A percentile compares a stretch with the other conserved stretches of the same genome.
Evolutionary conservation across 768 basidiomycete species (phyloP).

Genomic region (Leucocoprinus birnbaumii): DNA sequence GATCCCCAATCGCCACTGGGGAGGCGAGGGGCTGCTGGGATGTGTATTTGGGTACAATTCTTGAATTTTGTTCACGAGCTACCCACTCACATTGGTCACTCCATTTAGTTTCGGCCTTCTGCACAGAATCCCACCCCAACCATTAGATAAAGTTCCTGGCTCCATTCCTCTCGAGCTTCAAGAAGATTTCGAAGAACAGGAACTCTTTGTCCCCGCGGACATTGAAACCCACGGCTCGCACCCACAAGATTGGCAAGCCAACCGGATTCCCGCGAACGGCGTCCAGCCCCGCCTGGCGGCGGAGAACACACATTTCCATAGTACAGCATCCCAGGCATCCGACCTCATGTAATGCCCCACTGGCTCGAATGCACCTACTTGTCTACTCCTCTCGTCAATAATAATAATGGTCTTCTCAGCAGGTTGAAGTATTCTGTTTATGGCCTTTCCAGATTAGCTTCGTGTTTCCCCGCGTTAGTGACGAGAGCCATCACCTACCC

Average conservation of each 20-base stretch:
- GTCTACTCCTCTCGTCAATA: too few relatives aligned
- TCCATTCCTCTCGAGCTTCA: constrained; percentile 54
- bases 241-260: constrained; percentile 1
- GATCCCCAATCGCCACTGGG: constrained; percentile 97
- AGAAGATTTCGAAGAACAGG: constrained; percentile 58
- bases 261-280: constrained; percentile 5
- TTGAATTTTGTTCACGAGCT: background rate
- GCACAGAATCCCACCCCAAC: constrained; percentile 87
- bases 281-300: background rate
- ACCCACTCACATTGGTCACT: background rate
- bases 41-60: constrained; percentile 88
- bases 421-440: too few relatives aligned
- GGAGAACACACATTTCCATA: background rate
- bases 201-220: constrained; percentile 76
- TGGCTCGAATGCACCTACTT: too few relatives aligned
- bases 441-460: too few relatives aligned
- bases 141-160: constrained; percentile 54
- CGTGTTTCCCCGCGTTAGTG: too few relatives aligned
- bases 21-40: constrained; percentile 91
- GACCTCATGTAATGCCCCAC: background rate
- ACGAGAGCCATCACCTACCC: background rate
- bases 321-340: background rate
- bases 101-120: constrained; percentile 76
- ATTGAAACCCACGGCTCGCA: constrained; percentile 19
- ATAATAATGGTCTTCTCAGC: too few relatives aligned